A percentile compares a stretch with the other conserved stretches of the same genome.
These are phyloP conservation scores for Candida sonorensis DNA, from an alignment of 805 yeast species.

Conservation along the genomic window DNA sequence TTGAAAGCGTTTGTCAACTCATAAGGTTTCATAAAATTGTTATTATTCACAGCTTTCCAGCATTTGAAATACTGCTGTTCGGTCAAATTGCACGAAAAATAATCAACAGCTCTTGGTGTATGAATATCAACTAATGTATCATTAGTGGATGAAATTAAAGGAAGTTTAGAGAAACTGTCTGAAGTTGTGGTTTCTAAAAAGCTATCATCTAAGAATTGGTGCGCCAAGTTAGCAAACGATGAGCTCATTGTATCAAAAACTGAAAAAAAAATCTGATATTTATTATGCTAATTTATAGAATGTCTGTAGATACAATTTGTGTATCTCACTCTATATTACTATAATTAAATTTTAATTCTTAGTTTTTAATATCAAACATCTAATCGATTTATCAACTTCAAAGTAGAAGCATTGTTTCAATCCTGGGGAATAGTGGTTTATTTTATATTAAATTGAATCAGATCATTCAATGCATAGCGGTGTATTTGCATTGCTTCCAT, in stretches of 20 bases:
- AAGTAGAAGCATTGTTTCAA: too few relatives aligned
- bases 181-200: constrained; percentile 15
- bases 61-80: constrained; percentile 32
- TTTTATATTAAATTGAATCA: too few relatives aligned
- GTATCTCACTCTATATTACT: too few relatives aligned
- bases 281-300: too few relatives aligned
- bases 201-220: constrained; percentile 26
- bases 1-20: constrained; percentile 24
- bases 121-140: constrained; percentile 4
- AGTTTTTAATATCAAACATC: too few relatives aligned
- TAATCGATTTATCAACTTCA: too few relatives aligned
- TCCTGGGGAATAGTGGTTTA: too few relatives aligned
- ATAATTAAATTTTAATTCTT: too few relatives aligned
- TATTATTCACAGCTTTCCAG: constrained; percentile 34
- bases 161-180: constrained; percentile 20
- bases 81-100: constrained; percentile 31
- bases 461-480: too few relatives aligned
- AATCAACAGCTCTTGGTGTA: constrained; percentile 31
- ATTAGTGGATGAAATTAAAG: constrained; percentile 16
- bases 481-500: too few relatives aligned
- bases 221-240: constrained; percentile 10
- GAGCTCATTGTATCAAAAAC: constrained; percentile 2
- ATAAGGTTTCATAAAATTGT: constrained; percentile 28
- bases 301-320: too few relatives aligned
- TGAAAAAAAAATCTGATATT: too few relatives aligned